phyloP scores from a whole-genome alignment of 1,284 basidiomycete genomes.

The Papiliotrema flavescens region DNA sequence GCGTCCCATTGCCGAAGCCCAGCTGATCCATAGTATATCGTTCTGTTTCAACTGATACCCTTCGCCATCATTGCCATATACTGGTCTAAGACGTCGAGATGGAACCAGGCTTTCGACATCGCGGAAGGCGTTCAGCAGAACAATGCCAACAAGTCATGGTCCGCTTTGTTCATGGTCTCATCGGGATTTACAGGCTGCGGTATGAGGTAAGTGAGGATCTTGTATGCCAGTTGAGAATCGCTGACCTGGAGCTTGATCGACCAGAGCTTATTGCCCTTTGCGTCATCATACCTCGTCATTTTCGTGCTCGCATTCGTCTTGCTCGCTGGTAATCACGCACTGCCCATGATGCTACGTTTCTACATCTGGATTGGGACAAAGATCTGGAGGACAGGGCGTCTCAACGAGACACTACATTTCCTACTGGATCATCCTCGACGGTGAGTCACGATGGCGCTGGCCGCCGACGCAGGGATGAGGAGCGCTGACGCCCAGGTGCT shows the following conservation, averaged over 20 bases:
- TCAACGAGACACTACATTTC: conserved; percentile 35
- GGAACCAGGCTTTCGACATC: conserved; percentile 20
- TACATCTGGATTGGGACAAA: conserved; percentile 35
- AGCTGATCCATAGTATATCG: conserved; percentile 24
- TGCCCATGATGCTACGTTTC: conserved; percentile 33
- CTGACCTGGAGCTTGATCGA: conserved; percentile 23
- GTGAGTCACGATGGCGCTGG: conserved; percentile 19
- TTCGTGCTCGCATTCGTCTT: conserved; percentile 28
- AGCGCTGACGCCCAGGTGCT: conserved; percentile 21
- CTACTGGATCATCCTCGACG: conserved; percentile 34
- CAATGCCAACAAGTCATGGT: conserved; percentile 32
- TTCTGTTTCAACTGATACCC: conserved; percentile 29
- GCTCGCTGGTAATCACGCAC: conserved; percentile 35
- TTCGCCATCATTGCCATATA: conserved; percentile 36
- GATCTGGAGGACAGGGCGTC: conserved; percentile 21
- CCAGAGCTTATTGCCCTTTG: conserved; percentile 28
- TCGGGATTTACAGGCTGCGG: conserved; percentile 30
- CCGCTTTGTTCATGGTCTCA: conserved; percentile 22
- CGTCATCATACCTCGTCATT: conserved; percentile 28
- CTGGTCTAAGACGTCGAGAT: conserved; percentile 18
- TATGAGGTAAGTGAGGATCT: conserved; percentile 21
- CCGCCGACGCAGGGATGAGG: not conserved
- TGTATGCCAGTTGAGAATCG: not conserved
- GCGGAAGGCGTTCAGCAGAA: conserved; percentile 16
- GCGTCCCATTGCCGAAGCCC: not conserved